Conservation (phyloP, 768 basidiomycete species). For the Tremella mesenterica region DNA sequence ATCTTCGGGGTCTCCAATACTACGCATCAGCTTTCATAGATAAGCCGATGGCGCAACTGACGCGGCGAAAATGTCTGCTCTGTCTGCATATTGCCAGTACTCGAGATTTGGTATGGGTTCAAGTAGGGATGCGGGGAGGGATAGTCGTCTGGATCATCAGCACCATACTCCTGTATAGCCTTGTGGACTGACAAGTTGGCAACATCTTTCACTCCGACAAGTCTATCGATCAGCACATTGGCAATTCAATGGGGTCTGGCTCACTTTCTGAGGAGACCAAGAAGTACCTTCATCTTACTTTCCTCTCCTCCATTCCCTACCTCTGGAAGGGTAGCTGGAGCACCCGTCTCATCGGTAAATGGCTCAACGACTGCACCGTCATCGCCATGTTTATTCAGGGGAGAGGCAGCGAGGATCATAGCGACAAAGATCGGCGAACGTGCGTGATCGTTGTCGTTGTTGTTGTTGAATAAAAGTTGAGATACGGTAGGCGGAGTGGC, state of each 20-base stretch:
- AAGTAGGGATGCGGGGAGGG: slow-evolving; percentile 80
- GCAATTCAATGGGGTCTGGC: slow-evolving; percentile 8
- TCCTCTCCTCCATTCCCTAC: slow-evolving; percentile 56
- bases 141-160: slow-evolving; percentile 62
- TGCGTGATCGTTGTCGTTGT: neutral
- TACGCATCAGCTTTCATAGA: slow-evolving; percentile 37
- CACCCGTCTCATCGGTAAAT: slow-evolving; percentile 36
- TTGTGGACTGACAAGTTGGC: slow-evolving; percentile 68
- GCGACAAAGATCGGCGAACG: no score
- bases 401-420: no score
- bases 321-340: slow-evolving; percentile 39
- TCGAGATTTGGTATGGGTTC: slow-evolving; percentile 94
- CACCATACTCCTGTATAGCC: neutral
- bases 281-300: slow-evolving; percentile 86
- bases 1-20: slow-evolving; percentile 84
- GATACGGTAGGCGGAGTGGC: neutral
- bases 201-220: slow-evolving; percentile 84
- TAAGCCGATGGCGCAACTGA: slow-evolving; percentile 47
- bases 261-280: slow-evolving; percentile 81
- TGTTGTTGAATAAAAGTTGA: neutral
- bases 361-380: slow-evolving; percentile 17
- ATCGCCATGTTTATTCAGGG: no score
- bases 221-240: slow-evolving; percentile 10
- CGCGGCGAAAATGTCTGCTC: slow-evolving; percentile 86
- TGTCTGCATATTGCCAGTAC: slow-evolving; percentile 88